Evolutionary conservation across 768 basidiomycete genomes (phyloP).

Genomic region (Suillus luteus): DNA sequence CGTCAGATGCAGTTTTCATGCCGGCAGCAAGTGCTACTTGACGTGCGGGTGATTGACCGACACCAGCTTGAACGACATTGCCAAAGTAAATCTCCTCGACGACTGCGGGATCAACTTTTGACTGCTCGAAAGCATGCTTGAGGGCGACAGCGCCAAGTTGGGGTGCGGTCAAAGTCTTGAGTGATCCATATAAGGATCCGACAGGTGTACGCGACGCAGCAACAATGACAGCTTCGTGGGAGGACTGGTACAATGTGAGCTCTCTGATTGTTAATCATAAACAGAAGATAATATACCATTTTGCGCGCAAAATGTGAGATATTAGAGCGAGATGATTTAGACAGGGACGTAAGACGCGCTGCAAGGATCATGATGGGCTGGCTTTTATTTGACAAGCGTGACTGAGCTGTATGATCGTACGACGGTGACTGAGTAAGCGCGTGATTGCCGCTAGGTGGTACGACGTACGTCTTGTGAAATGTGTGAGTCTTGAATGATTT

Average conservation of each 20-base stretch:
- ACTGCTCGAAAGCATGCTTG: slow-evolving; percentile 85
- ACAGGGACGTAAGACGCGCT: slow-evolving; percentile 42
- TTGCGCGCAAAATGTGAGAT: slow-evolving; percentile 39
- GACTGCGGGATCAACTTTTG: slow-evolving; percentile 73
- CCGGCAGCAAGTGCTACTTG: slow-evolving; percentile 96
- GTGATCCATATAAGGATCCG: slow-evolving; percentile 86
- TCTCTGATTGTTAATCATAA: not conserved
- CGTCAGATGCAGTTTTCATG: slow-evolving; percentile 81
- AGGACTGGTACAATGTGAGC: slow-evolving; percentile 29
- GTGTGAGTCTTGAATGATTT: not conserved
- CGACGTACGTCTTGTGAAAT: not conserved
- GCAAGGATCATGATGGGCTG: slow-evolving; percentile 43
- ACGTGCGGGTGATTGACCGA: slow-evolving; percentile 97
- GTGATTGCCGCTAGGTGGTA: not conserved
- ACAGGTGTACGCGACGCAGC: slow-evolving; percentile 93
- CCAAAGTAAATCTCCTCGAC: slow-evolving; percentile 98
- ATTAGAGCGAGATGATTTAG: slow-evolving; percentile 43
- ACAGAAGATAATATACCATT: slow-evolving; percentile 47
- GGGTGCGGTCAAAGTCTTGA: slow-evolving; percentile 87
- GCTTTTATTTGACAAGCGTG: slow-evolving; percentile 22
- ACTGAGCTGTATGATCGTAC: slow-evolving; percentile 7
- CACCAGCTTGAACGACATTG: slow-evolving; percentile 96
- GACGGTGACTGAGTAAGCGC: slow-evolving; percentile 2
- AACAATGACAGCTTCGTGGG: slow-evolving; percentile 90
- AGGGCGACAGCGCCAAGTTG: slow-evolving; percentile 88